Evolutionary conservation across 441 rosid species (phyloP).

Genomic region (Lepidium campestre): DNA sequence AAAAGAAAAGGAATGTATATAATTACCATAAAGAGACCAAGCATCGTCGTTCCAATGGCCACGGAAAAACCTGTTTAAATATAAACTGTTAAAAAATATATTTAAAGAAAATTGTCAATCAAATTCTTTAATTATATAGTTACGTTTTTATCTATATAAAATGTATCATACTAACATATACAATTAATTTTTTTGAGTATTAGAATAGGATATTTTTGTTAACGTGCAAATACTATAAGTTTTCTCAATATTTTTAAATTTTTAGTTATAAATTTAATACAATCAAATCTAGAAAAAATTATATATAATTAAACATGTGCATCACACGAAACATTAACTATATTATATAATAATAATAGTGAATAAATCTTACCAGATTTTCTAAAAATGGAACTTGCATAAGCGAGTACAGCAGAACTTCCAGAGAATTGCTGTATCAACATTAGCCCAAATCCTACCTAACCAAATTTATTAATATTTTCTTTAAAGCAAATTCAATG

Average conservation of each 20-base stretch:
- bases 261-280: no score
- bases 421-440: slow-evolving; percentile 47
- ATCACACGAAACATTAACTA: no score
- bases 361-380: slow-evolving; percentile 28
- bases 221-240: no score
- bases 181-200: no score
- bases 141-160: no score
- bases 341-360: no score
- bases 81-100: background rate
- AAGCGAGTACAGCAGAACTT: slow-evolving; percentile 34
- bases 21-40: slow-evolving; percentile 38
- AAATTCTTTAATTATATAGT: background rate
- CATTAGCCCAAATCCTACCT: slow-evolving; percentile 64
- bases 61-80: slow-evolving; percentile 33
- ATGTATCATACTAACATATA: no score
- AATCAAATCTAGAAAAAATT: background rate
- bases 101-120: background rate
- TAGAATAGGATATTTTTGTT: no score
- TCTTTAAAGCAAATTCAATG: no score
- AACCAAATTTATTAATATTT: background rate
- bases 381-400: slow-evolving; percentile 41
- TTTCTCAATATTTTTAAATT: no score
- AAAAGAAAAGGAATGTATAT: background rate
- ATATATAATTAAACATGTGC: no score
- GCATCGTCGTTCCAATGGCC: slow-evolving; percentile 29